Percentiles rank a stretch among this genome's conserved stretches.
Conservation (phyloP, 2,329 filamentous ascomycete species). For the Clonostachys sp. region DNA sequence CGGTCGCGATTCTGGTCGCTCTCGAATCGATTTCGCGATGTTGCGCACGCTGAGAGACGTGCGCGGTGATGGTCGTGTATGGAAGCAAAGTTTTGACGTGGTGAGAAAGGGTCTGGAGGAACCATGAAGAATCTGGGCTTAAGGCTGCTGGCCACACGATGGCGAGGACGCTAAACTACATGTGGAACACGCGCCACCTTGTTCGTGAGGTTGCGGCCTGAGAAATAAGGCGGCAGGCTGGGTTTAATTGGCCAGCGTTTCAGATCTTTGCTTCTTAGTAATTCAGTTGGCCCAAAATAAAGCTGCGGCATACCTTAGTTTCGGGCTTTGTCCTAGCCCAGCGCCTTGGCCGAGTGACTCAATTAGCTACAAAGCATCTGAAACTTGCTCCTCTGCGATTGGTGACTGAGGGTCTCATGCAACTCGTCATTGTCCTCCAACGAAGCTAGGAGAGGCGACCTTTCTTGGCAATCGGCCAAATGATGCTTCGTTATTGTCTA, state of each 20-base stretch:
- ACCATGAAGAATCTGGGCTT: conserved; percentile 38
- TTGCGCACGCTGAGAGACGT: conserved; percentile 45
- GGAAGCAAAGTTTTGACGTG: conserved; percentile 36
- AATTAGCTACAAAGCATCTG: not conserved
- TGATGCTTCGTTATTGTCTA: conserved; percentile 7
- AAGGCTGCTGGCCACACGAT: conserved; percentile 26
- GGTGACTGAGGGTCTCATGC: too few species aligned
- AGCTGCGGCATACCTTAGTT: not conserved
- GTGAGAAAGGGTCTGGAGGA: conserved; percentile 30
- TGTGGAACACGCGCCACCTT: conserved; percentile 8
- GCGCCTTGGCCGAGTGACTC: not conserved
- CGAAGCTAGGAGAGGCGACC: too few species aligned
- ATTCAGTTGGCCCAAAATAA: not conserved
- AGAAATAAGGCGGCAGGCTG: conserved; percentile 1
- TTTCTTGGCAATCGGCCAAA: not conserved
- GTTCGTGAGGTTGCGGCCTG: conserved; percentile 12
- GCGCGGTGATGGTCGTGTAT: conserved; percentile 38
- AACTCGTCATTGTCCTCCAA: not conserved
- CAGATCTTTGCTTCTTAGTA: not conserved
- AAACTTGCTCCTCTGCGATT: too few species aligned
- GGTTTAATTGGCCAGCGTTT: not conserved
- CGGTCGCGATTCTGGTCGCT: conserved; percentile 11
- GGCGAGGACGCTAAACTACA: conserved; percentile 22
- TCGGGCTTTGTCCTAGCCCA: not conserved
- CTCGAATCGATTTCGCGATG: conserved; percentile 16